phyloP scores from a whole-genome alignment of 129 eudicot genomes.

The Pittosporum tobira region DNA sequence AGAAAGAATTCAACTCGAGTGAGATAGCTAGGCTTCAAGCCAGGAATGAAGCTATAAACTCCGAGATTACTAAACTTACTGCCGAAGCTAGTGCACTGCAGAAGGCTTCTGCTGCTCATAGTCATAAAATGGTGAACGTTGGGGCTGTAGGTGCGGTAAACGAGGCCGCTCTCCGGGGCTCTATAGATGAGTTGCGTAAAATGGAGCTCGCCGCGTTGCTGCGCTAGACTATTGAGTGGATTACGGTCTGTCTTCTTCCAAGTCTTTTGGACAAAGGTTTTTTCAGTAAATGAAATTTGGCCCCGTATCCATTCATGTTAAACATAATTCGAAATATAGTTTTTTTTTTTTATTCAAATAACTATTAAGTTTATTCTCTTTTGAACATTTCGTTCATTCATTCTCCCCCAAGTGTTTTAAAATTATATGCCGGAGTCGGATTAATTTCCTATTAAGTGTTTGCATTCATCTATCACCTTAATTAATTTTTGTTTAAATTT shows the following conservation, averaged over 20 bases:
- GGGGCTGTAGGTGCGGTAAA: background rate
- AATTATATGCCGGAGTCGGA: no score
- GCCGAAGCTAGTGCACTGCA: background rate
- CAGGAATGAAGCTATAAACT: background rate
- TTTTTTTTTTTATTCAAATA: no score
- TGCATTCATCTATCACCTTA: no score
- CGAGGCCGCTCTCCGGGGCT: background rate
- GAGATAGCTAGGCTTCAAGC: conserved; percentile 1
- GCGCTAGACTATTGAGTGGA: background rate
- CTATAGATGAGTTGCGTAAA: background rate
- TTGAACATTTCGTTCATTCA: no score
- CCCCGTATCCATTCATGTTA: no score
- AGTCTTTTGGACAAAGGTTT: background rate
- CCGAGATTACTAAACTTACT: background rate
- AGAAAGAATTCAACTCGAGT: background rate
- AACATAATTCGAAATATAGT: no score
- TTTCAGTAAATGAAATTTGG: no score
- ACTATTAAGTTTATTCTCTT: no score
- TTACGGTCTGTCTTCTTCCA: background rate
- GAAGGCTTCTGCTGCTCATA: background rate
- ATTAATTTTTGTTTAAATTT: no score
- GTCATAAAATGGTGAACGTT: background rate
- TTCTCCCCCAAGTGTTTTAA: no score
- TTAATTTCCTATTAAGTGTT: no score
- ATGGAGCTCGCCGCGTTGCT: background rate